Evolutionary conservation across 148 eudicot genomes (phyloP).

Genomic region (Arctostaphylos glauca): DNA sequence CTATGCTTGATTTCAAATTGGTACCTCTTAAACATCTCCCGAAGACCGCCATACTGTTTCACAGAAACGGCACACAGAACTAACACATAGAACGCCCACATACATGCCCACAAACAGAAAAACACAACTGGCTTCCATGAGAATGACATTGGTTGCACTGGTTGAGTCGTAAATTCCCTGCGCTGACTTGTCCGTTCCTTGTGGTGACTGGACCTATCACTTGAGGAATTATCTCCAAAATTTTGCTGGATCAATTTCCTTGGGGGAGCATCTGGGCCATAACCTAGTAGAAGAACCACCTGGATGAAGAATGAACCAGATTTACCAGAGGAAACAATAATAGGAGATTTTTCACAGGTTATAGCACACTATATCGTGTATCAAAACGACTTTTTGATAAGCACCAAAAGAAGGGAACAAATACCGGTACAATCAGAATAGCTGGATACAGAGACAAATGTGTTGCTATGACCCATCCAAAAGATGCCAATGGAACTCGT

Average conservation of each 20-base stretch:
- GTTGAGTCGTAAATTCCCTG: constrained; percentile 26
- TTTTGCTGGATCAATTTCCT: constrained; percentile 57
- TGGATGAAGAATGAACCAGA: constrained; percentile 26
- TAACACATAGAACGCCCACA: constrained; percentile 69
- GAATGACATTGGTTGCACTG: constrained; percentile 32
- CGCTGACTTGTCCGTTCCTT: constrained; percentile 26
- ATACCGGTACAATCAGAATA: constrained; percentile 78
- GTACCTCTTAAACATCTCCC: constrained; percentile 90
- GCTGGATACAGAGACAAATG: constrained; percentile 90
- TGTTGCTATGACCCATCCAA: constrained; percentile 89
- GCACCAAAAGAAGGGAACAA: constrained; percentile 14
- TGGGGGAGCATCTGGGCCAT: constrained; percentile 85
- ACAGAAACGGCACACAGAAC: constrained; percentile 66
- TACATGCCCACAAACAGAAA: constrained; percentile 71
- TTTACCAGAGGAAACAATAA: constrained; percentile 1
- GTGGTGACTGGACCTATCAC: constrained; percentile 20
- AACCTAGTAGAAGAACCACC: constrained; percentile 71
- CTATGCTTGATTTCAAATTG: neutral
- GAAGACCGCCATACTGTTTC: constrained; percentile 67
- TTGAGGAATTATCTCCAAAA: constrained; percentile 19
- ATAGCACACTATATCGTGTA: neutral
- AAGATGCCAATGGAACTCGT: constrained; percentile 74
- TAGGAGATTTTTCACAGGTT: neutral
- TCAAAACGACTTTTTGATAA: constrained; percentile 7
- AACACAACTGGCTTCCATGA: constrained; percentile 59